Percentiles rank a stretch among this genome's conserved stretches.
These are phyloP conservation scores for Intubia oerlemansii DNA, from an alignment of 2,329 filamentous ascomycete species.

Conservation along the genomic window DNA sequence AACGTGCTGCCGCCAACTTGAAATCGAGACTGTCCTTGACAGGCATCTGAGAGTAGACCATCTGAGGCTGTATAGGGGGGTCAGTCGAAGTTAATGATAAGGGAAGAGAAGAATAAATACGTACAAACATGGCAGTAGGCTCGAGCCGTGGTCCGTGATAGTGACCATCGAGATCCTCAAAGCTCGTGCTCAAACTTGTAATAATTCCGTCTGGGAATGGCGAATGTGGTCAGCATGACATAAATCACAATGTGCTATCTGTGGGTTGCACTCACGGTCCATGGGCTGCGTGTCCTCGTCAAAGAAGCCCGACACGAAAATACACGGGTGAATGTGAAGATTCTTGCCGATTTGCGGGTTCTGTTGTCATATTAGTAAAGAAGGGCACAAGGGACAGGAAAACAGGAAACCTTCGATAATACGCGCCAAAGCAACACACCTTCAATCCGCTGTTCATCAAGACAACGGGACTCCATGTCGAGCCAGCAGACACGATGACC, in stretches of 20 bases:
- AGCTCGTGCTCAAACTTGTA: conserved; percentile 54
- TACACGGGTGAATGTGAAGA: conserved; percentile 61
- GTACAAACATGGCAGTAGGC: conserved; percentile 44
- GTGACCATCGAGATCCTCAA: conserved; percentile 59
- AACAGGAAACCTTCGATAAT: too few species aligned
- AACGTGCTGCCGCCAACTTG: conserved; percentile 49
- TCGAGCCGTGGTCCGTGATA: conserved; percentile 76
- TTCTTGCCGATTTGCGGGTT: conserved; percentile 69
- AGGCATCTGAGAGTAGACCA: conserved; percentile 38
- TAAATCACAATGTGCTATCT: too few species aligned
- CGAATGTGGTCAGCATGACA: not conserved
- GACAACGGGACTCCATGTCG: conserved; percentile 56
- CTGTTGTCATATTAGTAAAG: too few species aligned
- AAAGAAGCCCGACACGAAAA: conserved; percentile 37
- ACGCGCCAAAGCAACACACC: too few species aligned
- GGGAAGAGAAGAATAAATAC: conserved; percentile 7
- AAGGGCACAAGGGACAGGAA: too few species aligned
- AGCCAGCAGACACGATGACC: conserved; percentile 59
- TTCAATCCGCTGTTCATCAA: conserved; percentile 58
- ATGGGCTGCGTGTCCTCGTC: conserved; percentile 48
- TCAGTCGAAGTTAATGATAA: not conserved
- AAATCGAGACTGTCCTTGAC: conserved; percentile 49
- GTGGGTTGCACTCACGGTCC: conserved; percentile 27
- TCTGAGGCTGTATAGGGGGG: conserved; percentile 31
- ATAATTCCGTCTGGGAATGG: conserved; percentile 44